Conservation (phyloP, 2,329 filamentous ascomycete genomes). For the Sordariomycetes sp. region DNA sequence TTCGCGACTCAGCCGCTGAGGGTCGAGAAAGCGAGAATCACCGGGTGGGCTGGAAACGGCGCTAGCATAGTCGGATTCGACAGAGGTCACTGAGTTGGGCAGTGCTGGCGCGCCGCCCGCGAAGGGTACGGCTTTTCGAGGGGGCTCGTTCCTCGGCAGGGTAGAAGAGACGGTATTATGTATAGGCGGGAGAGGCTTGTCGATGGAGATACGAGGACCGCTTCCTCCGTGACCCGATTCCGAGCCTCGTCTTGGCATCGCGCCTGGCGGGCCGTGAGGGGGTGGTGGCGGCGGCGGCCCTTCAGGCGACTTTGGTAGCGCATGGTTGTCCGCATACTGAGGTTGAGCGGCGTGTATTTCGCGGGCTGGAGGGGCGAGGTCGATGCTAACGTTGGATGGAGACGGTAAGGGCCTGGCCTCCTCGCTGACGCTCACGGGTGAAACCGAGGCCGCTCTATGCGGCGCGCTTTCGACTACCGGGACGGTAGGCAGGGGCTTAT, state of each 20-base stretch:
- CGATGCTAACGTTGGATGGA: slow-evolving; percentile 41
- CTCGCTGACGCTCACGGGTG: slow-evolving; percentile 25
- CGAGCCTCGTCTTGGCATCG: not conserved
- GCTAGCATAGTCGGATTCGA: slow-evolving; percentile 17
- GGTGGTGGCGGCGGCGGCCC: slow-evolving; percentile 22
- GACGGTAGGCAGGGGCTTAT: not conserved
- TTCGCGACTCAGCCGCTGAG: slow-evolving; percentile 39
- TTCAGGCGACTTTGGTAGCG: slow-evolving; percentile 21
- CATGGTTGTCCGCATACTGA: slow-evolving; percentile 13
- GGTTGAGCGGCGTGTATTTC: not conserved
- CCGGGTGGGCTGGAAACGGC: slow-evolving; percentile 21
- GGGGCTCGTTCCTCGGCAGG: not conserved
- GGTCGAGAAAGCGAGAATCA: slow-evolving; percentile 20
- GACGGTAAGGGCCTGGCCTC: slow-evolving; percentile 40
- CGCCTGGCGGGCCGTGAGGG: slow-evolving; percentile 14
- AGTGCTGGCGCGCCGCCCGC: not conserved
- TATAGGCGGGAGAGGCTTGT: not conserved
- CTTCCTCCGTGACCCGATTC: not conserved
- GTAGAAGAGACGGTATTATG: not conserved
- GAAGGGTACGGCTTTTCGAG: not conserved
- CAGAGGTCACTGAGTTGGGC: slow-evolving; percentile 1
- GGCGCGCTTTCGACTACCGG: not conserved
- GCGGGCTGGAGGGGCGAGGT: slow-evolving; percentile 18
- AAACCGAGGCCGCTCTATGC: not conserved
- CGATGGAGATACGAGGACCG: not conserved